Conservation (phyloP, 1,284 basidiomycete genomes). For the Phenoliferia sp. region DNA sequence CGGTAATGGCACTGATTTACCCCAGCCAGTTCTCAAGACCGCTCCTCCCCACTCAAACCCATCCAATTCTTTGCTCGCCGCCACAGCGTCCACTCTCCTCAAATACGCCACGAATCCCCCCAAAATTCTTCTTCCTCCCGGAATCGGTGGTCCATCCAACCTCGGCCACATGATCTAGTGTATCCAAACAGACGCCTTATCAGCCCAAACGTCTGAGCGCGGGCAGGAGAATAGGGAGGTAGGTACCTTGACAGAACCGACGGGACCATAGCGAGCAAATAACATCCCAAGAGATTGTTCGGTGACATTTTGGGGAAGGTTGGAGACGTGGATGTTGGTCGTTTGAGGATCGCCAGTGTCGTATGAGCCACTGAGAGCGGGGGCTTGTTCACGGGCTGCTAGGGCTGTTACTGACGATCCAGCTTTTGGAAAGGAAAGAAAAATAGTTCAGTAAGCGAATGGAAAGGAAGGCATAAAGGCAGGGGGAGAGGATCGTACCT, state of each 20-base stretch:
- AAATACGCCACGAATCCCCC: conserved; percentile 96
- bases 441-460: background rate
- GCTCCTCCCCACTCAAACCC: conserved; percentile 88
- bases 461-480: background rate
- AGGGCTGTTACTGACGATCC: conserved; percentile 74
- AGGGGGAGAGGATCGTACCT: conserved; percentile 1
- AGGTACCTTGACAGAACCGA: conserved; percentile 47
- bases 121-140: conserved; percentile 43
- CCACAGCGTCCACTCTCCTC: conserved; percentile 83
- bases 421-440: conserved; percentile 34
- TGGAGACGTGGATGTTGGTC: conserved; percentile 70
- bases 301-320: conserved; percentile 75
- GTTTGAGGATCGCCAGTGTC: conserved; percentile 81
- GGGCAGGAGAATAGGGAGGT: background rate
- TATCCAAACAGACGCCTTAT: background rate
- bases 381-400: conserved; percentile 42
- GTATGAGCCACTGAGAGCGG: conserved; percentile 59
- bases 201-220: background rate
- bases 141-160: conserved; percentile 13
- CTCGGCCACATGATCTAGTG: conserved; percentile 90
- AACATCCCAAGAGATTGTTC: conserved; percentile 79
- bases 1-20: conserved; percentile 85
- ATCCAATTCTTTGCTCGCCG: conserved; percentile 77
- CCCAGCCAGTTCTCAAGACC: conserved; percentile 83
- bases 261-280: conserved; percentile 59